A percentile compares a stretch with the other conserved stretches of the same genome.
These are phyloP conservation scores for Suillus occidentalis DNA, from an alignment of 768 basidiomycete genomes.

Conservation along the genomic window DNA sequence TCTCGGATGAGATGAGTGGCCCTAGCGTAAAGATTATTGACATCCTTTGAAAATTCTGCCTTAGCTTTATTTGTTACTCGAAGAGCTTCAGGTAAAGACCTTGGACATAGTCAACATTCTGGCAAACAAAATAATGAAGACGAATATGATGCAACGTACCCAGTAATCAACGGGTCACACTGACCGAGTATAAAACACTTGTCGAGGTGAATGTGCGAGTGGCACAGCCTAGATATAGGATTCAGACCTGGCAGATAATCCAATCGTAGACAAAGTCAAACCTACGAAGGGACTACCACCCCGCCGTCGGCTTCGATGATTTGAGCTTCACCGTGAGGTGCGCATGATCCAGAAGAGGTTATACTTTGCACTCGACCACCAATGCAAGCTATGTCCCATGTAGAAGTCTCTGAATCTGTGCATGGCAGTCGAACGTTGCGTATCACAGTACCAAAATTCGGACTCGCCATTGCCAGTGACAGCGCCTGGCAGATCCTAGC, in stretches of 20 bases:
- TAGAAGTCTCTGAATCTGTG: conserved; percentile 26
- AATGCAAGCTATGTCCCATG: conserved; percentile 35
- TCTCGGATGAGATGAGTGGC: conserved; percentile 55
- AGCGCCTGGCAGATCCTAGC: background rate
- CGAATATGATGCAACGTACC: conserved; percentile 38
- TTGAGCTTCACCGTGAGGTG: background rate
- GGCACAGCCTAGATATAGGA: conserved; percentile 44
- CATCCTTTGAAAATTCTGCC: conserved; percentile 42
- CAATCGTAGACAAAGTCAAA: background rate
- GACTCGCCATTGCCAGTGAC: background rate
- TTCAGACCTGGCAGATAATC: conserved; percentile 17
- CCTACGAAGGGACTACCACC: conserved; percentile 35
- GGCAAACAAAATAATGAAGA: background rate
- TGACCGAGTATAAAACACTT: conserved; percentile 65
- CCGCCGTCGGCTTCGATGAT: conserved; percentile 27
- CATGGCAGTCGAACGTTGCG: conserved; percentile 33
- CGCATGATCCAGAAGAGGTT: conserved; percentile 14
- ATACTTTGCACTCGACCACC: conserved; percentile 29
- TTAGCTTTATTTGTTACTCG: conserved; percentile 52
- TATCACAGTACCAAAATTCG: conserved; percentile 12
- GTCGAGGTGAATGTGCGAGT: conserved; percentile 67
- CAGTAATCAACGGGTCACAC: conserved; percentile 50
- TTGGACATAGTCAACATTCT: conserved; percentile 22
- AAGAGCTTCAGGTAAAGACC: conserved; percentile 58
- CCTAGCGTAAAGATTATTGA: conserved; percentile 48